Evolutionary conservation across 2,329 filamentous ascomycete genomes (phyloP).

Genomic region (Cryoendolithus antarcticus): DNA sequence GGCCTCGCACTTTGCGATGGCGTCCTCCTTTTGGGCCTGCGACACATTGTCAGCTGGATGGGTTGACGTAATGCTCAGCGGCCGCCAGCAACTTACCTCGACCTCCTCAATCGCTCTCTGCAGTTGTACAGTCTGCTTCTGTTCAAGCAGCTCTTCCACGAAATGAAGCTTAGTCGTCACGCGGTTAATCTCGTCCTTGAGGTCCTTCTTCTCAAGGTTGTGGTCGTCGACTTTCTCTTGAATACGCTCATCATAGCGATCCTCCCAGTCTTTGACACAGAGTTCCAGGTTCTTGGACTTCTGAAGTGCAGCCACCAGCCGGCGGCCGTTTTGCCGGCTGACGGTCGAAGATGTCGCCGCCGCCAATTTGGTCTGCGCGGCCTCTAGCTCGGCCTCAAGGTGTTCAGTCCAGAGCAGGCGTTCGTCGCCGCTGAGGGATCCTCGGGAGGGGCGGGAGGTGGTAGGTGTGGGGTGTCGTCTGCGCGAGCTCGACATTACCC

Average conservation of each 20-base stretch:
- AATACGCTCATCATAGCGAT: constrained; percentile 24
- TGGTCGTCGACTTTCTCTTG: constrained; percentile 21
- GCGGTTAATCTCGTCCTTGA: neutral
- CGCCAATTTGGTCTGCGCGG: constrained; percentile 28
- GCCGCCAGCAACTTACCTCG: too few relatives aligned
- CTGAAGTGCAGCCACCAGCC: constrained; percentile 25
- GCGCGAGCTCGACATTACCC: neutral
- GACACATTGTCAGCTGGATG: too few relatives aligned
- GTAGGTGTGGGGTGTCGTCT: constrained; percentile 30
- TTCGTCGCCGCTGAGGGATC: constrained; percentile 29
- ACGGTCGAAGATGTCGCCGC: constrained; percentile 28
- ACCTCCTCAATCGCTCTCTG: too few relatives aligned
- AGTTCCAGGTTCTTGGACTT: constrained; percentile 24
- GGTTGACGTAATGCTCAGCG: too few relatives aligned
- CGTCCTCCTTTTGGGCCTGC: too few relatives aligned
- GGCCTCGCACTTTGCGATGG: too few relatives aligned
- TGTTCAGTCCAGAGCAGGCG: constrained; percentile 35
- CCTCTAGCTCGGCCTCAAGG: constrained; percentile 34
- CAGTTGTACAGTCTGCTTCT: too few relatives aligned
- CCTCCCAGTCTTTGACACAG: constrained; percentile 26
- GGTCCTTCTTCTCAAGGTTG: neutral
- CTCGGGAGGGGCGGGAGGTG: constrained; percentile 3
- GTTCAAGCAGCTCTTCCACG: too few relatives aligned
- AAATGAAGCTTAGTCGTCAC: too few relatives aligned
- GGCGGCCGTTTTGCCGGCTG: constrained; percentile 24